Evolutionary conservation across 176 grass and related monocot species (phyloP), one percentile per base, ranked within the genome.

Genomic region (Triticum aestivum): DNA sequence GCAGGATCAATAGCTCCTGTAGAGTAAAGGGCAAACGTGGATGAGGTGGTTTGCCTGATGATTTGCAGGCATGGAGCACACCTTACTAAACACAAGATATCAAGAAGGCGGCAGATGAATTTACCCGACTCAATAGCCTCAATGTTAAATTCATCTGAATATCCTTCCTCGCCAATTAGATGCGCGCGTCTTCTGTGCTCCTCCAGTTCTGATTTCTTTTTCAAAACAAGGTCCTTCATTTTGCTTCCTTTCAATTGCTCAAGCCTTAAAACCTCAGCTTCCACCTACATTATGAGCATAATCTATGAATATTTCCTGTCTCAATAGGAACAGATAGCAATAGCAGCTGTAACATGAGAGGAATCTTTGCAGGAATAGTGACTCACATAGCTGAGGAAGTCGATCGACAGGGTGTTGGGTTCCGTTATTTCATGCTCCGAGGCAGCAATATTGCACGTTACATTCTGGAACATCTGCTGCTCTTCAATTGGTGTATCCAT

Each of bases 401-500:
- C 92, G 4, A 69, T 34, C 13, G 92, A 98, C 26, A 98, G 92
- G 73, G 83, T 92, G 33, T 92, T 94, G 17, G 92, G 83, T 84
- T 92, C 90, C 1, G 88, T 96, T 44, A 98, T 79, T 91, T 98
- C 97, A 82, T 96, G 68, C 78, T 96, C 90, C 6, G 87, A 94
- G 81, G 90, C 90, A 76, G 92, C 92, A 79, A 94, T 92, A 73
- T 94, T 98, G 47, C 87, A 82, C 1, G 93, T 94, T 42, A 98
- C 85, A 66, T 91, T 94, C 81, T 90, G 94, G 87, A 98, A 98
- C 79, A 89, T 70, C 86, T 94, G 87, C 79, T 96, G 94, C 68
- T 98, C 97, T 92, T 94, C 92, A 20, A 91, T 74, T 72, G 97
- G 94, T 63, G 92, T 94, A 59, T 98, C 94, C 97, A 98, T 94